Evolutionary conservation across 768 basidiomycete species (phyloP).

Genomic region (Daedalea quercina): DNA sequence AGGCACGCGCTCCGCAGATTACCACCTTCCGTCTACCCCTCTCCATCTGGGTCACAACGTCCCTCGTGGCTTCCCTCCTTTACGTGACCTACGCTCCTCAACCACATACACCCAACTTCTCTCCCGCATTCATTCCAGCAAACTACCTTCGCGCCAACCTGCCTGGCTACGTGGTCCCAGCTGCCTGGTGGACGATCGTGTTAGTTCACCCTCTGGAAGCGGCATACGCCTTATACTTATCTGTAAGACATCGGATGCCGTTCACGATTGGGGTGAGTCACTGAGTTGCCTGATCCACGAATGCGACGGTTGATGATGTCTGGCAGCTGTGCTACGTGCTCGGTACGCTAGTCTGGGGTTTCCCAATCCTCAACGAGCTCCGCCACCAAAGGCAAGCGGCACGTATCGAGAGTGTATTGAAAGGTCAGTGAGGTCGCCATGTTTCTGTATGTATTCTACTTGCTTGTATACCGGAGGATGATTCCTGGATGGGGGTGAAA

Average conservation of each 20-base stretch:
- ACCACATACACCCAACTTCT: conserved; percentile 11
- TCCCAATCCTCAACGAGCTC: conserved; percentile 48
- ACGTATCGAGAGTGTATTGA: conserved; percentile 78
- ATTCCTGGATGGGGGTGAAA: no score
- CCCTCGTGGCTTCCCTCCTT: conserved; percentile 25
- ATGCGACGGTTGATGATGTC: not conserved
- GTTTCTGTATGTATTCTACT: not conserved
- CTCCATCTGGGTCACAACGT: conserved; percentile 17
- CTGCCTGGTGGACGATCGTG: conserved; percentile 27
- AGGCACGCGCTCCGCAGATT: conserved; percentile 63
- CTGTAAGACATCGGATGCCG: conserved; percentile 45
- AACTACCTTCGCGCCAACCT: conserved; percentile 8
- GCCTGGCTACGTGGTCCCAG: conserved; percentile 19
- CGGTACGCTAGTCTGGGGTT: conserved; percentile 45
- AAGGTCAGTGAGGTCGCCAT: conserved; percentile 38
- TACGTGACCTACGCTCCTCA: conserved; percentile 26
- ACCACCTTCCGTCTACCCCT: conserved; percentile 44
- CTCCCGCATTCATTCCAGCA: conserved; percentile 17
- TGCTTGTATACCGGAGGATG: not conserved
- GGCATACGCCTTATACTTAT: conserved; percentile 41
- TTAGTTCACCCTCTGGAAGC: conserved; percentile 40
- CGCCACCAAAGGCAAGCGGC: conserved; percentile 54
- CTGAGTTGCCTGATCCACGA: conserved; percentile 18
- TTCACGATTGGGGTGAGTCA: conserved; percentile 30
- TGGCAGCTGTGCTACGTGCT: conserved; percentile 47